Conservation (phyloP, 306 rosid genomes). For the Dicorynia guianensis region DNA sequence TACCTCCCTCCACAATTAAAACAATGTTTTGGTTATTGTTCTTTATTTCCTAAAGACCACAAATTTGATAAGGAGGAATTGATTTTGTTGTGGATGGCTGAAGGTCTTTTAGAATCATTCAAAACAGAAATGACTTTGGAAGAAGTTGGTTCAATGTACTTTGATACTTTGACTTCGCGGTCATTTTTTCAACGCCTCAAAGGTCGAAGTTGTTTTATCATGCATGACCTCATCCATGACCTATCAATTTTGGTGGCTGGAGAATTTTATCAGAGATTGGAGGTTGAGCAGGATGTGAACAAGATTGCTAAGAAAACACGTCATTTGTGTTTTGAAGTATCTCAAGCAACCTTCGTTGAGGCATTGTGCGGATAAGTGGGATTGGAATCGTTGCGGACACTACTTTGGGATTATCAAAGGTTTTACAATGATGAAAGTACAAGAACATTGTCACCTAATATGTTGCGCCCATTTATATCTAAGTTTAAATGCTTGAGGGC, state of each 20-base stretch:
- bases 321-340: conserved; percentile 13
- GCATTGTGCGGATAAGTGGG: background rate
- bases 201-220: background rate
- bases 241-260: conserved; percentile 15
- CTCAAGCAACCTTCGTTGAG: background rate
- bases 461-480: too few species aligned
- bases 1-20: conserved; percentile 33
- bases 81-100: conserved; percentile 43
- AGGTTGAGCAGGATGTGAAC: background rate
- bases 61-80: conserved; percentile 8
- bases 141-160: conserved; percentile 25
- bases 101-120: conserved; percentile 21
- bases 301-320: background rate
- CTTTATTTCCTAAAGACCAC: conserved; percentile 29
- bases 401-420: background rate
- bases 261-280: background rate
- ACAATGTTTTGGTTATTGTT: conserved; percentile 32
- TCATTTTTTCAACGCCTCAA: conserved; percentile 33
- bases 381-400: background rate
- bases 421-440: too few species aligned
- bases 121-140: background rate
- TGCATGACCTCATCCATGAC: conserved; percentile 43
- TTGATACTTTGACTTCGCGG: conserved; percentile 24
- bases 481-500: conserved; percentile 1
- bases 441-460: too few species aligned